Evolutionary conservation across 352 stramenopile species (phyloP), one percentile per base, ranked within the genome.

Genomic region (Globisporangium camurandrum): DNA sequence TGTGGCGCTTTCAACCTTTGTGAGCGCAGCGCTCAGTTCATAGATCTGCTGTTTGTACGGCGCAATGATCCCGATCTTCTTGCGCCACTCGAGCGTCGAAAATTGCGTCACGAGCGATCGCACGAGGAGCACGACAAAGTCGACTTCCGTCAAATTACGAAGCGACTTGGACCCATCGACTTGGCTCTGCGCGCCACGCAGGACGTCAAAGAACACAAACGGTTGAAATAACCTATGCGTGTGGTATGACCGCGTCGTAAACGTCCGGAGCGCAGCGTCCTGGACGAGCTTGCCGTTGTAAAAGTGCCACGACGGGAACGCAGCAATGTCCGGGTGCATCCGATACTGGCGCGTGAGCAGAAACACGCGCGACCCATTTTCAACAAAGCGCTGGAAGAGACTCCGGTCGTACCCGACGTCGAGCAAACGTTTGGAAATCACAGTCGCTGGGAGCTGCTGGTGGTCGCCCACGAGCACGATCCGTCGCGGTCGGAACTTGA

Each of bases 41-140:
- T 96, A 83, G 46, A 94, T 84, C 61, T 99, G 97, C 31, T 96
- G 96, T 63, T 98, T 98, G 77, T 99, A 99, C 14, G 97, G 97
- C 22, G 97, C 97, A 53, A 99, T 98, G 30, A 99, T 80, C 41
- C 91, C 96, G 33, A 99, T 96, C 51, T 98, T 86, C 49, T 92
- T 79, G 39, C 78, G 71, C 75, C 78, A 87, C 24, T 87, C 71
- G n/a, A 74, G 46, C 10, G 62, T 46, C 2, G 76, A 62, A 43
- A 73, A 86, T 60, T 97, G 77, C 36, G 85, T 55, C 51, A 97
- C 76, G 47, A 92, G 65, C 12, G 83, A 96, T 63, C 97, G 94
- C 31, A 98, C 67, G 8, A 98, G 64, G 30, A 98, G 62, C 16
- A 80, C 23, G 22, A 88, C 72, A 44, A 84, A 74, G 24, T 92